Base-by-base conservation (phyloP, 2,329 filamentous ascomycete species). In the Aquanectria penicillioides region DNA sequence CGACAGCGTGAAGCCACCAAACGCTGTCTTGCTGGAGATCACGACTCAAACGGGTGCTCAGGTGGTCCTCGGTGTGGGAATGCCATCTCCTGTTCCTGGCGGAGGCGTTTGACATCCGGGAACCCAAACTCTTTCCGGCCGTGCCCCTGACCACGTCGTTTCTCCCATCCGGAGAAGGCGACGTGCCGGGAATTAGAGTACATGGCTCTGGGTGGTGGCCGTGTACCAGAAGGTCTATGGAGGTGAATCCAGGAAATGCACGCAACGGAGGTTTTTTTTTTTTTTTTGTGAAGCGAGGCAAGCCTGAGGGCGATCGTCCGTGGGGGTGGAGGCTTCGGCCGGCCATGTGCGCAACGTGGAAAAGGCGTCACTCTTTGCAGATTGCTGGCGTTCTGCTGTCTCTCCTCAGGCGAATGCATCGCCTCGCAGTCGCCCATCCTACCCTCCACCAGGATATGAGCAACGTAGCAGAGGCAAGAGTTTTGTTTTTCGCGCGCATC, bases 301-400 rank as follows among this genome's bases (percentile, higher is more conserved):
- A 44, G 37, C 26, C 38, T 31, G 40, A 33, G 33, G 38, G 38
- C 26, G 12, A 28, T 25, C 37, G 15, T 37, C 25, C 25, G 34
- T 47, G 38, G 37, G 23, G 38, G 46, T 37, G 38, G 54, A 38
- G 38, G 38, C 29, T 22, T 50, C 26, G n/a, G n/a, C n/a, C 34
- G 20, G 36, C 44, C 37, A 56, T 56, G 44, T 34, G 47, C 34
- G 33, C 54, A 51, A 51, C 47, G 46, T 50, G 46, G 36, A 25
- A 51, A 33, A 50, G 9, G 29, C n/a, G 31, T 51, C 46, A 25
- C 17, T 34, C 26, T 40, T 36, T 33, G 47, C 47, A 50, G 34
- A 25, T 41, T 31, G 49, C 49, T 26, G 49, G 28, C 40, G n/a
- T n/a, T n/a, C 47, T 20, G 38, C 31, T 53, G 31, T 53, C 38